phyloP scores from a whole-genome alignment of 2,329 filamentous ascomycete genomes.

The Alternaria longipes region DNA sequence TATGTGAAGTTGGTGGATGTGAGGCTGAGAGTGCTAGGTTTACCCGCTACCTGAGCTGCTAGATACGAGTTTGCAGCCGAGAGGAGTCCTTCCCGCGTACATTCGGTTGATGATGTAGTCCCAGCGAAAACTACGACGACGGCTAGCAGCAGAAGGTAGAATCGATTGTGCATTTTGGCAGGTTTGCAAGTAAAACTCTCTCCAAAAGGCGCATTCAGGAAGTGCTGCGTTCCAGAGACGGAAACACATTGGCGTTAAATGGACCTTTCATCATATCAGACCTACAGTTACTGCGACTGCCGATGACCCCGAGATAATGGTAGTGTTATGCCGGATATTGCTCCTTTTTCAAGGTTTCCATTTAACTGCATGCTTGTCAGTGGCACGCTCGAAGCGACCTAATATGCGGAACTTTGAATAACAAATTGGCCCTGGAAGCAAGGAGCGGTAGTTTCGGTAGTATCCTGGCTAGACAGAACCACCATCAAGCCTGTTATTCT shows the following conservation, averaged over 20 bases:
- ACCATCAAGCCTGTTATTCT: not conserved
- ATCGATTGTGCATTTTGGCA: conserved; percentile 1
- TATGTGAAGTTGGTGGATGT: conserved; percentile 37
- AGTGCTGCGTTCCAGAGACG: not conserved
- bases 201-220: not conserved
- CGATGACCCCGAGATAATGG: conserved; percentile 8
- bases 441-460: not conserved
- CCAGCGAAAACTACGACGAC: not conserved
- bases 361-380: conserved; percentile 29
- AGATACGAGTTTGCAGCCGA: conserved; percentile 37
- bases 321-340: conserved; percentile 21
- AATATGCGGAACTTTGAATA: conserved; percentile 7
- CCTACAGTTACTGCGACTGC: not conserved
- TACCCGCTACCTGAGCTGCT: conserved; percentile 33
- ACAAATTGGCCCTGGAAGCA: not conserved
- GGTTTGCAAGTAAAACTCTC: not conserved
- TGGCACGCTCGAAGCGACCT: conserved; percentile 26
- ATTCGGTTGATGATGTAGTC: conserved; percentile 24
- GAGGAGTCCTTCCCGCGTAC: conserved; percentile 39
- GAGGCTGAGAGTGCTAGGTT: conserved; percentile 29
- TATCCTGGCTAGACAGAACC: not conserved
- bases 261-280: not conserved
- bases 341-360: conserved; percentile 8
- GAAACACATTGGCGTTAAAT: not conserved
- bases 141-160: not conserved